These are phyloP conservation scores for Tubosaeta sp. DNA, from an alignment of 768 basidiomycete genomes.

Conservation along the genomic window DNA sequence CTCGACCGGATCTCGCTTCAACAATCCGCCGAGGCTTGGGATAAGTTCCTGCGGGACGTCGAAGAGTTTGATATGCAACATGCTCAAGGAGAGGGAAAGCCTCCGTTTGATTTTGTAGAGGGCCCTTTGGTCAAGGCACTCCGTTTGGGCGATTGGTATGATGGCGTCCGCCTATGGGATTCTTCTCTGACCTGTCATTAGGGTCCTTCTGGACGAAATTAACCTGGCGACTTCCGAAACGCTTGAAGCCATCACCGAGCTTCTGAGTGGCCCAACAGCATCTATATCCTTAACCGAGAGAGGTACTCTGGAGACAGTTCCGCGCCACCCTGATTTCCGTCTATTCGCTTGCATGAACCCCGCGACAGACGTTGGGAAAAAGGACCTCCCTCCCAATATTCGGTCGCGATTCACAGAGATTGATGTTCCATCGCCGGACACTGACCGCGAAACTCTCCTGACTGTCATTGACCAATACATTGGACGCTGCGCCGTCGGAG, in stretches of 20 bases:
- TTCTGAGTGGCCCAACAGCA: conserved; percentile 78
- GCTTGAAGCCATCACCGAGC: conserved; percentile 84
- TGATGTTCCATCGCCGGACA: conserved; percentile 91
- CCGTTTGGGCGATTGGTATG: conserved; percentile 85
- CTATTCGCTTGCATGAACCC: conserved; percentile 99
- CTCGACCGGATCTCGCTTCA: conserved; percentile 41
- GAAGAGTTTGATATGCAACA: conserved; percentile 84
- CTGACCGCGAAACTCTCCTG: conserved; percentile 84
- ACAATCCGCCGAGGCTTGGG: conserved; percentile 58
- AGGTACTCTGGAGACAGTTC: conserved; percentile 84
- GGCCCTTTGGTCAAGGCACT: conserved; percentile 93
- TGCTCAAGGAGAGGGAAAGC: conserved; percentile 81
- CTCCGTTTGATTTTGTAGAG: conserved; percentile 93
- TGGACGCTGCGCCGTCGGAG: conserved; percentile 74
- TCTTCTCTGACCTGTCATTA: conserved; percentile 27
- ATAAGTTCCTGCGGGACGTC: conserved; percentile 59
- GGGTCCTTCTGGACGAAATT: conserved; percentile 94
- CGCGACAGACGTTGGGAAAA: conserved; percentile 97
- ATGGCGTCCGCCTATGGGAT: not conserved
- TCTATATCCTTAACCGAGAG: conserved; percentile 93
- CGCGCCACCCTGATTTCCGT: conserved; percentile 92
- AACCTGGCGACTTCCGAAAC: conserved; percentile 95
- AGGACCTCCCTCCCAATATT: conserved; percentile 89
- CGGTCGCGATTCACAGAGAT: conserved; percentile 93
- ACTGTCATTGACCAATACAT: conserved; percentile 89